phyloP scores from a whole-genome alignment of 495 filamentous ascomycete species.

The Friedmanniomyces simplex region DNA sequence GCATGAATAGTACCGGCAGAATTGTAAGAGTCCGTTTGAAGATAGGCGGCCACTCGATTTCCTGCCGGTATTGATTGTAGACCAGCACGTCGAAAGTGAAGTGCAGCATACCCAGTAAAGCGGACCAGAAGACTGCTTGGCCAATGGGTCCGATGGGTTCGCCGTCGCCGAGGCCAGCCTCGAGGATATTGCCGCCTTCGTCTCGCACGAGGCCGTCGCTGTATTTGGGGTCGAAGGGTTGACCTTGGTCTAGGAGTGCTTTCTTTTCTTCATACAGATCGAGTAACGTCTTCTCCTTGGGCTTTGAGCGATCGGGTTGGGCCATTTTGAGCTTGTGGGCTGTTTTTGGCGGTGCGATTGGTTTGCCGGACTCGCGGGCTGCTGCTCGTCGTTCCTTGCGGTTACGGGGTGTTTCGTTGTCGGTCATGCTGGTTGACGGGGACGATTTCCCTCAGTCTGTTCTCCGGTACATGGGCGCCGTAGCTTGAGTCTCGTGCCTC shows the following conservation, averaged over 20 bases:
- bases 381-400: slow-evolving; percentile 34
- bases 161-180: slow-evolving; percentile 23
- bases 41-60: slow-evolving; percentile 50
- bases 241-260: slow-evolving; percentile 37
- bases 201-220: slow-evolving; percentile 24
- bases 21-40: slow-evolving; percentile 41
- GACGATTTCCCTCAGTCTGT: no score
- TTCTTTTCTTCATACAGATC: slow-evolving; percentile 52
- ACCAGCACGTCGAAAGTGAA: slow-evolving; percentile 85
- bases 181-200: slow-evolving; percentile 24
- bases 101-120: slow-evolving; percentile 69
- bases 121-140: slow-evolving; percentile 55
- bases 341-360: slow-evolving; percentile 8
- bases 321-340: slow-evolving; percentile 31
- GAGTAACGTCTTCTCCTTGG: slow-evolving; percentile 50
- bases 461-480: no score
- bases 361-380: slow-evolving; percentile 13
- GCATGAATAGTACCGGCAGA: slow-evolving; percentile 47
- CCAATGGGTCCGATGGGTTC: slow-evolving; percentile 43
- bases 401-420: slow-evolving; percentile 36
- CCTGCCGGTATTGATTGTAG: slow-evolving; percentile 75
- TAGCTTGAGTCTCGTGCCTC: no score
- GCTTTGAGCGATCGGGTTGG: slow-evolving; percentile 48
- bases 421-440: slow-evolving; percentile 5
- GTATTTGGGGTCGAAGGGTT: slow-evolving; percentile 23